These are phyloP conservation scores for Pontederia crassipes DNA, from an alignment of 176 grass and related monocot species.

Conservation along the genomic window DNA sequence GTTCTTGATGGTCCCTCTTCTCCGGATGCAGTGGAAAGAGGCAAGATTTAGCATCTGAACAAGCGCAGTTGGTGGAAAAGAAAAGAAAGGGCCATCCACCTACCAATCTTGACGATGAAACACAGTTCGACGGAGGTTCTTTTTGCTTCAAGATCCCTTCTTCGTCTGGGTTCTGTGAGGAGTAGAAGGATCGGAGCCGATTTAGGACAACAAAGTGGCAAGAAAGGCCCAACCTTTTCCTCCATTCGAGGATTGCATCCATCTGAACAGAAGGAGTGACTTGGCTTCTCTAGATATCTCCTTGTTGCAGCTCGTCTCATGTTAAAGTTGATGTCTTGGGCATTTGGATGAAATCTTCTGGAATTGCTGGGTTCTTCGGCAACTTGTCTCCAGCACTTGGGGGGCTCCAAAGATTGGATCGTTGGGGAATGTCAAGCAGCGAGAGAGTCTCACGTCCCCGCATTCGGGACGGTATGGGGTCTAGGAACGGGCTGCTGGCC, in stretches of 20 bases:
- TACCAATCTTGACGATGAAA: neutral
- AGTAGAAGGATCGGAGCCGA: neutral
- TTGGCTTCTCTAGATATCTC: conserved; percentile 7
- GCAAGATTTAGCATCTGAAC: neutral
- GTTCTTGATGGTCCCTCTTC: conserved; percentile 16
- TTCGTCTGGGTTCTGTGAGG: neutral
- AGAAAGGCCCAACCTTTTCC: neutral
- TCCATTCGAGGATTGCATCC: neutral
- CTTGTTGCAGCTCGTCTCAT: neutral
- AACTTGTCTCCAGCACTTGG: neutral
- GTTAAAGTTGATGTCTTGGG: conserved; percentile 14
- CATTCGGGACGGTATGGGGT: conserved; percentile 11
- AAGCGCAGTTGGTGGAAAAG: neutral
- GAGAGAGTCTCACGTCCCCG: neutral
- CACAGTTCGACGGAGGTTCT: neutral
- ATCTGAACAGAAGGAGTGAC: conserved; percentile 1
- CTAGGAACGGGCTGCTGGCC: conserved; percentile 12
- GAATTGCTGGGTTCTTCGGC: neutral
- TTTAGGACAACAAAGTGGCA: too few species aligned
- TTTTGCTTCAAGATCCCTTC: conserved; percentile 1
- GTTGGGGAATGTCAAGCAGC: neutral
- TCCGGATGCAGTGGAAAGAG: conserved; percentile 13
- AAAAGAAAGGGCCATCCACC: neutral
- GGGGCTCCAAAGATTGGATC: neutral
- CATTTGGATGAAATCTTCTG: conserved; percentile 2